Base-by-base conservation (phyloP, 352 stramenopile species). In the Phytophthora vignae region DNA sequence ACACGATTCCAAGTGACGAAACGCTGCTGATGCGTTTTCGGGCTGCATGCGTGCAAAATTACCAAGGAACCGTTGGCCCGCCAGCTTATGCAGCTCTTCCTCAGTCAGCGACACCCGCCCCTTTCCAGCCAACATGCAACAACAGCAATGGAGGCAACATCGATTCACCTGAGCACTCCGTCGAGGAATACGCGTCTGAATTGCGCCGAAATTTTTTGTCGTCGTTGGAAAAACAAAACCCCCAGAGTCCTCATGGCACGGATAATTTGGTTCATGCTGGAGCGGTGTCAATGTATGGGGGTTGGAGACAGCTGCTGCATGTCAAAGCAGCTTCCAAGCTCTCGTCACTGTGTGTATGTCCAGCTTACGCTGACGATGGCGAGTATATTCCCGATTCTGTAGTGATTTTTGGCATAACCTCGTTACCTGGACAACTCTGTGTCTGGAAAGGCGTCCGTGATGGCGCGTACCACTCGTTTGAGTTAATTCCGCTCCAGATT, bases 201-300 rank as follows among this genome's bases (percentile, higher is more conserved):
- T 61, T 90, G 38, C 63, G 63, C 50, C 61, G 60, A 55, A 70
- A 49, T 21, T 84, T 91, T 21, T 53, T 86, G 29, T 67, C 73
- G 12, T 83, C 58, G 56, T 25, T 82, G 46, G 71, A 81, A 10
- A 77, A 72, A 31, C 60, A 80, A 27, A 79, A 79, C 22, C 50
- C 55, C 2, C 48, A 64, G 49, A 71, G 60, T n/a, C 63, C 66
- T 57, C 36, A 60, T 44, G 74, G 62, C 54, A 56, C 70, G 14
- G 71, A 83, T 42, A 73, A 76, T 29, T 69, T 91, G 21, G 76
- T 94, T 56, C 79, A 90, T 36, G 86, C 84, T 42, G 86, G 83
- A 0, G 81, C 82, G 1, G 83, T 96, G 10, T 91, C 82, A 19
- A 90, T 90, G 60, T 95, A 94, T 71, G 89, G 88, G 22, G 89